These are phyloP conservation scores for Beverwykella pulmonaria DNA, from an alignment of 495 filamentous ascomycete species.

Conservation along the genomic window DNA sequence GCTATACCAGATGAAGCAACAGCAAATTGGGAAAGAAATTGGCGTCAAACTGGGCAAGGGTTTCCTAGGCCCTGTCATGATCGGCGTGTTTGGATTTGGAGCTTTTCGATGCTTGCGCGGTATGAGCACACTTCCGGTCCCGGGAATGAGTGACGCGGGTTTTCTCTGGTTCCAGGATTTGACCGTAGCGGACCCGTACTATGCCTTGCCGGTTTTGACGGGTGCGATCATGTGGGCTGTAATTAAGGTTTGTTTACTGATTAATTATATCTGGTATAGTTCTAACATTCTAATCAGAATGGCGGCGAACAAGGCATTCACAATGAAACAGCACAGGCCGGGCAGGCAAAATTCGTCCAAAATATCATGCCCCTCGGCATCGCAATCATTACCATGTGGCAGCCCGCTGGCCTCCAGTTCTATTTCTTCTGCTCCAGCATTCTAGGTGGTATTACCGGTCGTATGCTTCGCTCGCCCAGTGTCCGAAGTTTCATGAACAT, in stretches of 20 bases:
- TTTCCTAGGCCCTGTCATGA: slow-evolving; percentile 59
- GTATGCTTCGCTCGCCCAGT: slow-evolving; percentile 53
- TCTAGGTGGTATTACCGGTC: slow-evolving; percentile 60
- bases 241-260: slow-evolving; percentile 57
- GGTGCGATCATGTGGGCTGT: slow-evolving; percentile 55
- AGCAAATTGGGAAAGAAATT: slow-evolving; percentile 52
- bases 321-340: slow-evolving; percentile 21
- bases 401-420: slow-evolving; percentile 71
- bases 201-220: slow-evolving; percentile 65
- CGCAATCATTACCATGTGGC: slow-evolving; percentile 61
- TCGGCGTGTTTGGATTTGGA: slow-evolving; percentile 74
- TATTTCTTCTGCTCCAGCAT: slow-evolving; percentile 66
- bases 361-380: slow-evolving; percentile 64
- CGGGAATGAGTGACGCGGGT: slow-evolving; percentile 69
- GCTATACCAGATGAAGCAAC: slow-evolving; percentile 51
- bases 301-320: slow-evolving; percentile 55
- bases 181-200: slow-evolving; percentile 74
- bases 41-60: slow-evolving; percentile 57
- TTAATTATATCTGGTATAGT: slow-evolving; percentile 22
- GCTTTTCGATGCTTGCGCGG: slow-evolving; percentile 73
- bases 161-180: slow-evolving; percentile 79
- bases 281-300: slow-evolving; percentile 48
- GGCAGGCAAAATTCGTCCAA: slow-evolving; percentile 56
- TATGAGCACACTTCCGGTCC: slow-evolving; percentile 79
- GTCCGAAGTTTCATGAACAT: slow-evolving; percentile 58